Evolutionary conservation across 768 basidiomycete species (phyloP).

Genomic region (Tulasnella sp.): DNA sequence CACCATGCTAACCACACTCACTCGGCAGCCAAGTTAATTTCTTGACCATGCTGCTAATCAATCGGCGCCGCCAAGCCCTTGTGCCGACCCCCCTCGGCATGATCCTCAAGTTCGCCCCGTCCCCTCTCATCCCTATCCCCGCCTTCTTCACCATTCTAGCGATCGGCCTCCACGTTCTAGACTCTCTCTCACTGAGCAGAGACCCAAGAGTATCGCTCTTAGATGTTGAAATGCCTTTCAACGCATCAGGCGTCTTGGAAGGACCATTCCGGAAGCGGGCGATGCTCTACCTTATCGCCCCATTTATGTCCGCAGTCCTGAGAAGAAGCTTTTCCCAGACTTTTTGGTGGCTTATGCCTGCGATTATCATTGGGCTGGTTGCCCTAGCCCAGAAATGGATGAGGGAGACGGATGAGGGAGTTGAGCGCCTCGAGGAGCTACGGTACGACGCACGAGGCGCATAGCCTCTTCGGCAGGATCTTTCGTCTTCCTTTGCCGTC

Average conservation of each 20-base stretch:
- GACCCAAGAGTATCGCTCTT: neutral
- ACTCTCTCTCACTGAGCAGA: neutral
- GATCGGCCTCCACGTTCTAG: constrained; percentile 15
- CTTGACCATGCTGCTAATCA: constrained; percentile 4
- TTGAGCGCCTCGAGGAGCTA: constrained; percentile 22
- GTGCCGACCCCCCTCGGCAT: constrained; percentile 16
- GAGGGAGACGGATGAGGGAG: neutral
- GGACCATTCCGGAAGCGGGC: neutral
- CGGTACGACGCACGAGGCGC: constrained; percentile 23
- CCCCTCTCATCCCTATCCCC: constrained; percentile 14
- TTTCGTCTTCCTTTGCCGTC: neutral
- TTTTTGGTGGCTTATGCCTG: constrained; percentile 24
- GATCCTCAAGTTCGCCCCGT: constrained; percentile 4
- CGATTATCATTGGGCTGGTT: neutral
- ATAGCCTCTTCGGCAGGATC: constrained; percentile 13
- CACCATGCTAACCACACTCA: neutral
- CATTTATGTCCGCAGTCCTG: constrained; percentile 15
- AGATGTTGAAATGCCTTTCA: neutral
- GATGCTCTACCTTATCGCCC: constrained; percentile 20
- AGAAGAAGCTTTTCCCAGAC: constrained; percentile 21
- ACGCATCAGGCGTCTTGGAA: neutral
- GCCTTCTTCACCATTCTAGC: constrained; percentile 15
- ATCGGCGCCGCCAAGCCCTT: neutral
- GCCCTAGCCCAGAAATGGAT: constrained; percentile 19
- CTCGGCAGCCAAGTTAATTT: constrained; percentile 14